phyloP scores from a whole-genome alignment of 768 basidiomycete species.

The Neoboletus brunneissimus region DNA sequence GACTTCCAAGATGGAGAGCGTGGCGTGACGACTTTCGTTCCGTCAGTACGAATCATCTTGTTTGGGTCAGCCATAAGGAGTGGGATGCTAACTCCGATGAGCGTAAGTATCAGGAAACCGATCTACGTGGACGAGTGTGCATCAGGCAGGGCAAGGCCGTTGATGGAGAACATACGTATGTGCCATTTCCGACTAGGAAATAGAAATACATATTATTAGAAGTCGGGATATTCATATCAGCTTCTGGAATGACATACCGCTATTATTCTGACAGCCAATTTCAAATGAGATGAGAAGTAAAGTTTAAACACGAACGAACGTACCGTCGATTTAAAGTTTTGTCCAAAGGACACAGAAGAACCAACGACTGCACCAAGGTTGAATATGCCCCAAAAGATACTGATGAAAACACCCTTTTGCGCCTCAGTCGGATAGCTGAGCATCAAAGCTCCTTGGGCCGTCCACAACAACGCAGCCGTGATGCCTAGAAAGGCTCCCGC shows the following conservation, averaged over 20 bases:
- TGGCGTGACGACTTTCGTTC: conserved; percentile 58
- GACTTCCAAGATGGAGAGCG: conserved; percentile 72
- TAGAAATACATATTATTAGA: background rate
- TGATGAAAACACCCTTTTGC: conserved; percentile 72
- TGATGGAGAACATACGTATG: conserved; percentile 52
- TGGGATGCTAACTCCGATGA: conserved; percentile 63
- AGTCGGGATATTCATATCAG: background rate
- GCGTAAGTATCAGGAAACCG: conserved; percentile 62
- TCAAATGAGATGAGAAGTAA: background rate
- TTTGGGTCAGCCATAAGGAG: conserved; percentile 67
- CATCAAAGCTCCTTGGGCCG: conserved; percentile 77
- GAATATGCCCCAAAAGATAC: conserved; percentile 79
- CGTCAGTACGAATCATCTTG: conserved; percentile 72
- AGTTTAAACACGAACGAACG: conserved; percentile 15
- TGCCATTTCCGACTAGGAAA: conserved; percentile 59
- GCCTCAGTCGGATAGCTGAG: conserved; percentile 74
- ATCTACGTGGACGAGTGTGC: conserved; percentile 1
- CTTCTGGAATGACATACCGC: conserved; percentile 21
- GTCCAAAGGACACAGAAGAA: conserved; percentile 65
- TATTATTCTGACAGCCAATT: conserved; percentile 17
- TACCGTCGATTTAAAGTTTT: conserved; percentile 65
- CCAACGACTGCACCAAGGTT: conserved; percentile 80
- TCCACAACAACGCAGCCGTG: conserved; percentile 69
- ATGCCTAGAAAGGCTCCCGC: conserved; percentile 71
- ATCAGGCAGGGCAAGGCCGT: background rate